A percentile compares a stretch with the other conserved stretches of the same genome.
Evolutionary conservation across 169 alveolate genomes (phyloP).

Genomic region (Toxoplasma gondii): DNA sequence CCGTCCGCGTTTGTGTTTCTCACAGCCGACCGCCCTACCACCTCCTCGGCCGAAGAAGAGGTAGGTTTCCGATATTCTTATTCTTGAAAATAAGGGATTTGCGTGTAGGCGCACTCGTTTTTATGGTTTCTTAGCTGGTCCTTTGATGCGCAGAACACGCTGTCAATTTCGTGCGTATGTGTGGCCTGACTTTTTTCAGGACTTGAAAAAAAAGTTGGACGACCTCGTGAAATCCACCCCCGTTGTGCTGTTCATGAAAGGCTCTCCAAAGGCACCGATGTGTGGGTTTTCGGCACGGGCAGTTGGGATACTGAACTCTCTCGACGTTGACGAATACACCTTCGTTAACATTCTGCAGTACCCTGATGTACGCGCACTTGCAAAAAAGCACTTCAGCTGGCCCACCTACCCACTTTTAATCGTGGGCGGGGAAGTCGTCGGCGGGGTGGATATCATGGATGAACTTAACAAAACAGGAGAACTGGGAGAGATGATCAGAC

Average conservation of each 20-base stretch:
- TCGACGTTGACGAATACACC: not conserved
- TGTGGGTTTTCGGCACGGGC: slow-evolving; percentile 79
- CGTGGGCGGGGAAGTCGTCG: slow-evolving; percentile 53
- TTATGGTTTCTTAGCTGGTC: too few relatives aligned
- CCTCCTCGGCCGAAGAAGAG: too few relatives aligned
- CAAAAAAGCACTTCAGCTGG: slow-evolving; percentile 6
- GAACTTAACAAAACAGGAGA: slow-evolving; percentile 26
- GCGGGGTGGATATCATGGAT: slow-evolving; percentile 59
- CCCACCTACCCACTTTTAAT: slow-evolving; percentile 26
- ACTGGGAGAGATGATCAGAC: not conserved
- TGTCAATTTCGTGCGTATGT: too few relatives aligned
- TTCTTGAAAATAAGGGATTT: too few relatives aligned
- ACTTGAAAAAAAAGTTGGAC: slow-evolving; percentile 13
- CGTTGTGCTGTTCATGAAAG: slow-evolving; percentile 81
- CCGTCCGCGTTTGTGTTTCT: too few relatives aligned
- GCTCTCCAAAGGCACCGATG: slow-evolving; percentile 82
- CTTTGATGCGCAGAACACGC: too few relatives aligned
- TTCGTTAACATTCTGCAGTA: slow-evolving; percentile 29
- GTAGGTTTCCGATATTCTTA: too few relatives aligned
- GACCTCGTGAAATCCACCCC: slow-evolving; percentile 56
- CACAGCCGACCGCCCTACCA: too few relatives aligned
- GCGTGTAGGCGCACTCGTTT: too few relatives aligned
- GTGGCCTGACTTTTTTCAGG: not conserved
- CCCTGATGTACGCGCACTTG: slow-evolving; percentile 6
- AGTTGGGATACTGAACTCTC: not conserved